Percentiles rank a stretch among this genome's conserved stretches.
These are phyloP conservation scores for Umbilicaria muhlenbergii DNA, from an alignment of 495 filamentous ascomycete species.

Conservation along the genomic window DNA sequence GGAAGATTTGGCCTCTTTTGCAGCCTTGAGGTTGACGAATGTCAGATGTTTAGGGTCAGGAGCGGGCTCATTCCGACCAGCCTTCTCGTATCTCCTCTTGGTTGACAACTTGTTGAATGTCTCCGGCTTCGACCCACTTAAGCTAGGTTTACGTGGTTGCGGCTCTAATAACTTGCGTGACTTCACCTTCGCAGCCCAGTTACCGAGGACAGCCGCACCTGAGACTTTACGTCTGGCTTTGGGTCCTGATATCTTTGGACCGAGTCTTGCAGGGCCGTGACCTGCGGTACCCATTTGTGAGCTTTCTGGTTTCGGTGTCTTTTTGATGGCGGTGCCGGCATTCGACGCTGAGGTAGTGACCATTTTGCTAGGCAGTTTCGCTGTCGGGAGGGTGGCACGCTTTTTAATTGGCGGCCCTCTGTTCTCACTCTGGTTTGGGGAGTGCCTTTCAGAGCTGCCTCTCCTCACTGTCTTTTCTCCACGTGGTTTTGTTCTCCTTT, in stretches of 20 bases:
- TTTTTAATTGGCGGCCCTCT: too few species aligned
- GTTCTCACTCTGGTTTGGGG: too few species aligned
- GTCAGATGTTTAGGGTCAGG: conserved; percentile 28
- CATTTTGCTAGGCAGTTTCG: too few species aligned
- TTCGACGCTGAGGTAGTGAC: too few species aligned
- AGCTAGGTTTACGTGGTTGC: conserved; percentile 4
- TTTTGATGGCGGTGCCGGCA: too few species aligned
- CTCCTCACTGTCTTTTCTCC: too few species aligned
- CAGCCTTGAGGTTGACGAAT: conserved; percentile 24
- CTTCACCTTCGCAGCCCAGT: conserved; percentile 3
- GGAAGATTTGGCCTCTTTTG: conserved; percentile 5
- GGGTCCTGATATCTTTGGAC: neutral
- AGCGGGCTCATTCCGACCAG: conserved; percentile 23
- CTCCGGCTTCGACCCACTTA: neutral
- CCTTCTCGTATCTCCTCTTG: conserved; percentile 22
- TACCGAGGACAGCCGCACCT: neutral
- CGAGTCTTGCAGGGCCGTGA: neutral
- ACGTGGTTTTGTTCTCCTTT: too few species aligned
- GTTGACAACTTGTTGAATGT: conserved; percentile 7
- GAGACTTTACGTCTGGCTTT: neutral
- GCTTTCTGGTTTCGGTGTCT: too few species aligned
- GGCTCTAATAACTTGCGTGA: conserved; percentile 9
- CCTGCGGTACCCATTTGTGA: neutral
- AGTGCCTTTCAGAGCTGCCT: too few species aligned
- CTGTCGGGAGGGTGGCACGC: neutral